Evolutionary conservation across 2,329 filamentous ascomycete genomes (phyloP).

Genomic region (Cladosporium sp.): DNA sequence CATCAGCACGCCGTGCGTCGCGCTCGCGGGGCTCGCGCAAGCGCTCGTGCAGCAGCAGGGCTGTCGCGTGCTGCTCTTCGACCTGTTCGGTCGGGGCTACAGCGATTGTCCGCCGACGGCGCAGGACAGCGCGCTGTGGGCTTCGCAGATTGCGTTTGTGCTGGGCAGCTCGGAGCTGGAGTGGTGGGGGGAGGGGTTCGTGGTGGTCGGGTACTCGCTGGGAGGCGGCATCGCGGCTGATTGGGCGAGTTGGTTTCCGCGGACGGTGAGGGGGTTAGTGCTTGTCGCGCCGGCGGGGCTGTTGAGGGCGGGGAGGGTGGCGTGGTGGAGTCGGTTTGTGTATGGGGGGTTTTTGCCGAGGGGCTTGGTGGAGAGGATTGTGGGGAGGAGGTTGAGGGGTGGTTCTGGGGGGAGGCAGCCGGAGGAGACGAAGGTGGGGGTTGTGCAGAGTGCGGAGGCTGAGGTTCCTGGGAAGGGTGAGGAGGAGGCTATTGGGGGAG

Average conservation of each 20-base stretch:
- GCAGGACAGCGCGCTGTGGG: constrained; percentile 69
- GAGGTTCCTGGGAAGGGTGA: constrained; percentile 20
- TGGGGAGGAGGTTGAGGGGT: constrained; percentile 2
- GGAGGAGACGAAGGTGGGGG: not conserved
- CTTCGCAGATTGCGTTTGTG: constrained; percentile 63
- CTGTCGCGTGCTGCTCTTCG: constrained; percentile 74
- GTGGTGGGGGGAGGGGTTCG: constrained; percentile 61
- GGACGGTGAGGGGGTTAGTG: constrained; percentile 62
- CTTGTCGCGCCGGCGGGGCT: constrained; percentile 75
- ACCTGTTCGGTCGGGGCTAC: constrained; percentile 71
- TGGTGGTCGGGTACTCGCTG: constrained; percentile 71
- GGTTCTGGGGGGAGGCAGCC: not conserved
- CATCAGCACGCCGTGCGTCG: constrained; percentile 70
- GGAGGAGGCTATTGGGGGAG: constrained; percentile 24
- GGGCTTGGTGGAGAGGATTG: constrained; percentile 3
- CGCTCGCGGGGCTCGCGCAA: constrained; percentile 60
- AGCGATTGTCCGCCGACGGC: constrained; percentile 63
- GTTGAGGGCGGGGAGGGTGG: constrained; percentile 58
- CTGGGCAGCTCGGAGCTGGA: constrained; percentile 62
- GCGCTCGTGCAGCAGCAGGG: constrained; percentile 57
- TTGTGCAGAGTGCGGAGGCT: constrained; percentile 16
- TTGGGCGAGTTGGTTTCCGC: constrained; percentile 64
- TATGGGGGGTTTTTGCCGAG: constrained; percentile 57
- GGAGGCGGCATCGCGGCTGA: constrained; percentile 67
- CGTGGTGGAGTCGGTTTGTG: constrained; percentile 54